phyloP scores from a whole-genome alignment of 441 rosid species.

The Isatis lusitanica region DNA sequence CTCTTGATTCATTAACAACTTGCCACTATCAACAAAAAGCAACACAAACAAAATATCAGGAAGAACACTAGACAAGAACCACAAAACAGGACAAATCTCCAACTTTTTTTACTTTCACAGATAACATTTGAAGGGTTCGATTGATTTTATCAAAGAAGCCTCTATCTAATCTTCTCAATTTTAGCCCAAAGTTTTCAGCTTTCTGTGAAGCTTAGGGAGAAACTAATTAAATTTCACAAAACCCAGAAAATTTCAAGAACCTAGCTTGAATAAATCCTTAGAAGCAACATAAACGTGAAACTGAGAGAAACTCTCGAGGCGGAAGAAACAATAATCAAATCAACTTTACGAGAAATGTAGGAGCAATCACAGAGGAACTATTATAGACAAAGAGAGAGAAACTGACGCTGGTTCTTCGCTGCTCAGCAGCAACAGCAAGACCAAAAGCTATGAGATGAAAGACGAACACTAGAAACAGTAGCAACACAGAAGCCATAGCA shows the following conservation, averaged over 20 bases:
- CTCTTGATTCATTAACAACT: conserved; percentile 23
- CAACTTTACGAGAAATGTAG: not conserved
- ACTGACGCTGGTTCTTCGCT: conserved; percentile 79
- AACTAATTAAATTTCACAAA: not conserved
- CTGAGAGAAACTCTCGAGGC: not conserved
- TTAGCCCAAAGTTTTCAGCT: not conserved
- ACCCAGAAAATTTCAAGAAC: not conserved
- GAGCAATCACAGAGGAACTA: not conserved
- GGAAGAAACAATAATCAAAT: not conserved
- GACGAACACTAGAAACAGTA: conserved; percentile 65
- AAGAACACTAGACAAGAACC: not conserved
- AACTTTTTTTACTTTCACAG: not conserved
- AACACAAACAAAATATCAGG: not conserved
- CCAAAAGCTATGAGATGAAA: conserved; percentile 80
- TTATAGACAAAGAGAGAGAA: not conserved
- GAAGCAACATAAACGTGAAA: not conserved
- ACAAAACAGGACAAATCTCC: not conserved
- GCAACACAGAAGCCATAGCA: conserved; percentile 64
- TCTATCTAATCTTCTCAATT: not conserved
- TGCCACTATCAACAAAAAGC: conserved; percentile 47
- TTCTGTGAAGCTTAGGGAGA: not conserved
- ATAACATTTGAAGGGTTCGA: not conserved
- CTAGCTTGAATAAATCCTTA: not conserved
- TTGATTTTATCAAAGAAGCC: not conserved
- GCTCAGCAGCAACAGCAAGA: conserved; percentile 94